Conservation (phyloP, 1,139 yeast species). For the Sugiyamaella sp. region DNA sequence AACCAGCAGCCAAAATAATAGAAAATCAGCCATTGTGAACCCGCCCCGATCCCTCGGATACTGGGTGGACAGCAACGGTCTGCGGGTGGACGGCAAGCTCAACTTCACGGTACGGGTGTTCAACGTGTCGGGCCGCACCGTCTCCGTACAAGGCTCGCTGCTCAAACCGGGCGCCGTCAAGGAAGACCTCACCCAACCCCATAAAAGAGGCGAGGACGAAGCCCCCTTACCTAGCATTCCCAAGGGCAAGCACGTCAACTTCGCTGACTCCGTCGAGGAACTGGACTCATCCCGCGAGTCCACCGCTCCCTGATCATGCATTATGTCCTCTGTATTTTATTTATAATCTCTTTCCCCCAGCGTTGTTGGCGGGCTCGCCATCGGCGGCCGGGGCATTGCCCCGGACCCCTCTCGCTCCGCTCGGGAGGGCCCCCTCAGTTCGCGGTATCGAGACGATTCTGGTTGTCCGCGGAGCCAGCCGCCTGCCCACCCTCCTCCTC, state of each 20-base stretch:
- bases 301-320: background rate
- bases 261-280: conserved; percentile 16
- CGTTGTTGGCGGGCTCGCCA: background rate
- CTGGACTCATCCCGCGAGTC: conserved; percentile 2
- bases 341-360: background rate
- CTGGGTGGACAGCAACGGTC: conserved; percentile 79
- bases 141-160: conserved; percentile 84
- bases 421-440: no score
- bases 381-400: background rate
- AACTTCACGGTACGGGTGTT: conserved; percentile 71
- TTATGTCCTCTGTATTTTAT: background rate
- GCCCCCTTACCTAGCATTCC: conserved; percentile 6
- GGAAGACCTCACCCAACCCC: conserved; percentile 40
- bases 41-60: conserved; percentile 67
- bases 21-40: background rate
- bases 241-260: conserved; percentile 22
- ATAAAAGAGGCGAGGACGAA: conserved; percentile 15
- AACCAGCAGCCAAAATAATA: background rate
- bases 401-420: background rate
- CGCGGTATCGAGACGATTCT: no score
- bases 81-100: conserved; percentile 78
- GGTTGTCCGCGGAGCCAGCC: no score
- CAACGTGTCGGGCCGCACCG: conserved; percentile 77
- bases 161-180: conserved; percentile 61
- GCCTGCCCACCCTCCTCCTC: no score